Conservation (phyloP, 139 green algal genomes). For the Edaphochlamys debaryana region DNA sequence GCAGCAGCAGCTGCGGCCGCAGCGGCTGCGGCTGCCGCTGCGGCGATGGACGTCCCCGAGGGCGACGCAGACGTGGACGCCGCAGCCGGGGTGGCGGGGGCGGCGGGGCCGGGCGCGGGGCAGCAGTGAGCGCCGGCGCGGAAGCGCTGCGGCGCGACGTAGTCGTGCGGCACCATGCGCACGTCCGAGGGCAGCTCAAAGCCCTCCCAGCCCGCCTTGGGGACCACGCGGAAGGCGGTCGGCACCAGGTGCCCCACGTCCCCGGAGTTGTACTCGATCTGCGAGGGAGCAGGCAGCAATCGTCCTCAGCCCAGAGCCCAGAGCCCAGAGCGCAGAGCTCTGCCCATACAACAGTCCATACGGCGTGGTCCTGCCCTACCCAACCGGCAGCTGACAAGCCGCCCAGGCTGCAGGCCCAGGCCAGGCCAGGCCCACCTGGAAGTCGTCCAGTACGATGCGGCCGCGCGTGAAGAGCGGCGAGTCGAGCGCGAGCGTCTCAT, state of each 20-base stretch:
- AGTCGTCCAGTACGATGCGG: slow-evolving; percentile 78
- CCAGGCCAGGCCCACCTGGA: slow-evolving; percentile 46
- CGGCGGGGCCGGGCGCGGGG: not conserved
- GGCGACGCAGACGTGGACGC: not conserved
- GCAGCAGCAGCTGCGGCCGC: not conserved
- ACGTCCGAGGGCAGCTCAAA: not conserved
- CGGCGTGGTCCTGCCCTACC: no score
- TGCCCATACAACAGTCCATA: no score
- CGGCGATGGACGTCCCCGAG: not conserved
- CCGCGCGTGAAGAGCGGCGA: slow-evolving; percentile 82
- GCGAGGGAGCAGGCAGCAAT: not conserved
- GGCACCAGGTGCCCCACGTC: slow-evolving; percentile 72
- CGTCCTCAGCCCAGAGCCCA: no score
- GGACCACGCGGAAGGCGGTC: slow-evolving; percentile 77
- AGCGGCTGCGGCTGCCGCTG: not conserved
- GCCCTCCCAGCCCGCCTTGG: slow-evolving; percentile 58
- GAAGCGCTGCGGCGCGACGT: not conserved
- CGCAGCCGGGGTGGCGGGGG: not conserved
- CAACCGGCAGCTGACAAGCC: no score
- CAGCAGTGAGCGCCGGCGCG: not conserved
- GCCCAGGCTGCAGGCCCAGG: no score
- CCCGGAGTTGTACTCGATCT: slow-evolving; percentile 35
- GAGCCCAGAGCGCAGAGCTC: no score
- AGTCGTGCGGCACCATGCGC: slow-evolving; percentile 30
- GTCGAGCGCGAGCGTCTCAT: slow-evolving; percentile 95